phyloP scores from a whole-genome alignment of 441 rosid genomes.

The Pelargonium australe region DNA sequence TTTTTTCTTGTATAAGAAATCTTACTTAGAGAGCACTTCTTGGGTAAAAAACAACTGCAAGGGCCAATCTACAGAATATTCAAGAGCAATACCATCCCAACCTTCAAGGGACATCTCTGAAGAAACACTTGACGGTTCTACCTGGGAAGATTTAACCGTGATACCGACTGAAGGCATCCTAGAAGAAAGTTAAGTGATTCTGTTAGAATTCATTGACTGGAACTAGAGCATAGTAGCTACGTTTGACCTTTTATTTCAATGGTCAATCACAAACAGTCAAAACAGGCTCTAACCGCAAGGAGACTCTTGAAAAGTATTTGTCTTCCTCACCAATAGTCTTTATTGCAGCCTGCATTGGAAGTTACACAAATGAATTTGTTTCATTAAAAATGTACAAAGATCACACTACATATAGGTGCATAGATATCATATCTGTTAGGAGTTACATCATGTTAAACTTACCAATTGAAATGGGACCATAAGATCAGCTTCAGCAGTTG shows the following conservation, averaged over 20 bases:
- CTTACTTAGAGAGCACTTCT: slow-evolving; percentile 93
- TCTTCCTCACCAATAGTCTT: slow-evolving; percentile 94
- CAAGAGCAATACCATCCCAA: slow-evolving; percentile 92
- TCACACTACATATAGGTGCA: slow-evolving; percentile 14
- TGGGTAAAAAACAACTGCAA: slow-evolving; percentile 87
- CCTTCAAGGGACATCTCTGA: slow-evolving; percentile 68
- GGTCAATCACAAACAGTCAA: slow-evolving; percentile 7
- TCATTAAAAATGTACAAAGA: slow-evolving; percentile 12
- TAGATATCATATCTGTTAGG: slow-evolving; percentile 10
- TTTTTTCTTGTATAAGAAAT: slow-evolving; percentile 13
- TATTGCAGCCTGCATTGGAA: slow-evolving; percentile 70
- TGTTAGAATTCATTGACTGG: not conserved
- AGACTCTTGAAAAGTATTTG: slow-evolving; percentile 74
- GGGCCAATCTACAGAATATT: slow-evolving; percentile 95
- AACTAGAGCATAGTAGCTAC: slow-evolving; percentile 16
- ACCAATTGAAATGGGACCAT: slow-evolving; percentile 95
- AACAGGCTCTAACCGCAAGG: slow-evolving; percentile 55
- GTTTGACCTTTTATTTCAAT: slow-evolving; percentile 12
- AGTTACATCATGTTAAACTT: slow-evolving; percentile 29
- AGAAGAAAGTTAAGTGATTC: slow-evolving; percentile 9
- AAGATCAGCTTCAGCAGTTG: slow-evolving; percentile 96
- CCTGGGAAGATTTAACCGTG: slow-evolving; percentile 60
- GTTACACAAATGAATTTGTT: slow-evolving; percentile 20
- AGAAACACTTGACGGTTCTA: slow-evolving; percentile 44
- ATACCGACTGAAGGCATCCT: slow-evolving; percentile 93